Evolutionary conservation across 768 basidiomycete species (phyloP), one percentile per base, ranked within the genome.

Genomic region (Pulveroboletus ravenelii): DNA sequence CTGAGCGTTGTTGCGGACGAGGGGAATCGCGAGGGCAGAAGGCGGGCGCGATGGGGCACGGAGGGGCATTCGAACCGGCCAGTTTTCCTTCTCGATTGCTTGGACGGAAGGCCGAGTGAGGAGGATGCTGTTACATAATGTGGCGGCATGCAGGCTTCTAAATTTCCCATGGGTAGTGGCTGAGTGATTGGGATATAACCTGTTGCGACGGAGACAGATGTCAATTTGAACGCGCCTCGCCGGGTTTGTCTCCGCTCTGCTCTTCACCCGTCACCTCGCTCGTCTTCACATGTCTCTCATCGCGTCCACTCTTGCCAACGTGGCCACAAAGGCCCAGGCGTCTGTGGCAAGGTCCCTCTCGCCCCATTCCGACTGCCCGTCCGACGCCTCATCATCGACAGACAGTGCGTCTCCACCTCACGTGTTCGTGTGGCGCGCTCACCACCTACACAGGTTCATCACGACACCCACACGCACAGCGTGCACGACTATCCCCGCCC

Each of bases 211-310:
- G 56, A 45, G 48, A 47, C 31, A 40, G 20, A 50, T 23, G 17
- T 20, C 17, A 38, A 38, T 38, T 38, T 37, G 37, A 48, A 32
- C 42, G 10, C 40, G 17, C n/a, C n/a, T n/a, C n/a, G n/a, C 36
- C 8, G 13, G 14, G 34, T 15, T 13, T 32, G 31, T 32, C 9
- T 12, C 31, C 31, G 12, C 31, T 32, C 31, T 31, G 32, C 54
- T 47, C 36, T 44, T 55, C 41, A 48, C 55, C 36, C 17, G 31
- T 52, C 48, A 53, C 56, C 42, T 13, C 49, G 12, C 29, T 31
- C 23, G 25, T 20, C 45, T 55, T 64, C 64, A 57, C 50, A 68
- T 74, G 67, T 65, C 65, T 39, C 48, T 61, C 35, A 47, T 68
- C 34, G 43, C 65, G 8, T 31, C 59, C 30, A 56, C 64, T 32